phyloP scores from a whole-genome alignment of 1,284 basidiomycete genomes.

The Polyporus tsugae region DNA sequence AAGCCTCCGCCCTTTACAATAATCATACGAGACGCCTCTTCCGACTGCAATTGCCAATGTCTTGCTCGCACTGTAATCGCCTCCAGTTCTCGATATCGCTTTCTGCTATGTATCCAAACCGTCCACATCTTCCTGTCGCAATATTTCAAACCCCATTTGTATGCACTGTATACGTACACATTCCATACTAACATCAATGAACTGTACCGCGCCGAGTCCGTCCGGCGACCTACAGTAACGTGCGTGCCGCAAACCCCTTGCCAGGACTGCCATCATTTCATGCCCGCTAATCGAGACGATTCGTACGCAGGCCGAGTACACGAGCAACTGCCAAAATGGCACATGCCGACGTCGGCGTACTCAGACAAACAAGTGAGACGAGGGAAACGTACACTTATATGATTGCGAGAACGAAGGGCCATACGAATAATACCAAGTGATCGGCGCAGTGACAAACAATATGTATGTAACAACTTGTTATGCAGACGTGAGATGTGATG shows the following conservation, averaged over 20 bases:
- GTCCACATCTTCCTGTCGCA: too few species aligned
- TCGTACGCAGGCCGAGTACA: too few species aligned
- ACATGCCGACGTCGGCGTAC: background rate
- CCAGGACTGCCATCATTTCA: too few species aligned
- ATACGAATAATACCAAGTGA: conserved; percentile 26
- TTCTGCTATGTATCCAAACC: background rate
- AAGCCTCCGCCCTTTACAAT: background rate
- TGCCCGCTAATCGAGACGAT: too few species aligned
- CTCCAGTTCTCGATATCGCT: background rate
- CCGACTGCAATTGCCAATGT: background rate
- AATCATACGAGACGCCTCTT: background rate
- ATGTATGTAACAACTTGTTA: conserved; percentile 8
- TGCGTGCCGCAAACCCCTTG: too few species aligned
- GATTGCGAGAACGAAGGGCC: conserved; percentile 24
- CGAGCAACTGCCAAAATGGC: background rate
- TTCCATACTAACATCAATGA: too few species aligned
- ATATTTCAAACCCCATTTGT: too few species aligned
- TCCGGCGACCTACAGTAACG: too few species aligned
- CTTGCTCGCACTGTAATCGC: background rate
- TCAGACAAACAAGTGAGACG: background rate
- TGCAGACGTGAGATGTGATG: background rate
- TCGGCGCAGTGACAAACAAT: conserved; percentile 20
- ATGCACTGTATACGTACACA: too few species aligned
- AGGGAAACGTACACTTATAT: conserved; percentile 28
- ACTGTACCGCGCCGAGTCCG: too few species aligned